These are phyloP conservation scores for Cucumis sativus DNA, from an alignment of 306 rosid genomes.

Conservation along the genomic window Cucumber_9930_V3 NC_026655.2:30023501-30024000, in stretches of 20 bases:
- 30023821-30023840: background rate
- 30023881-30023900: background rate
- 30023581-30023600: constrained; percentile 47
- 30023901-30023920: background rate
- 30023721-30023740: constrained; percentile 66
- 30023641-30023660: background rate
- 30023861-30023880: background rate
- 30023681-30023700: constrained; percentile 80
- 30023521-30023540: constrained; percentile 49
- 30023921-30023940: background rate
- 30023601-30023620: background rate
- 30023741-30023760: constrained; percentile 27
- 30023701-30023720: constrained; percentile 63
- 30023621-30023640: background rate
- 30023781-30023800: background rate
- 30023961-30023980: background rate
- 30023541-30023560: constrained; percentile 76
- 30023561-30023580: constrained; percentile 61
- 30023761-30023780: constrained; percentile 19
- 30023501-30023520: constrained; percentile 48
- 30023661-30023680: background rate
- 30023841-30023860: background rate
- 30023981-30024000: background rate
- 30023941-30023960: background rate
- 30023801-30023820: background rate